Evolutionary conservation across 2,329 filamentous ascomycete species (phyloP).

Genomic region (Phyllosticta capitalensis): DNA sequence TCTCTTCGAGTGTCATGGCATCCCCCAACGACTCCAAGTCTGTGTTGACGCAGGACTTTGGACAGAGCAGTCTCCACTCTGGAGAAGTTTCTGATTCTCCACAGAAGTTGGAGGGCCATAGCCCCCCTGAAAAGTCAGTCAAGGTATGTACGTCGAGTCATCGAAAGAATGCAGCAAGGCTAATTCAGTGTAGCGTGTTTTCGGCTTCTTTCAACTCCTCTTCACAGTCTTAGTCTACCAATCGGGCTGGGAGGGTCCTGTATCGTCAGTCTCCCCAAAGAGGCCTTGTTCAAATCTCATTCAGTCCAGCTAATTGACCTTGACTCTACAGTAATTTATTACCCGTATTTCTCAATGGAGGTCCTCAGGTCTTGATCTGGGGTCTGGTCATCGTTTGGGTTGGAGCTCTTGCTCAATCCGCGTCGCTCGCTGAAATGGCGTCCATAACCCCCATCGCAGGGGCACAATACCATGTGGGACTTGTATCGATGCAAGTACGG

Average conservation of each 20-base stretch:
- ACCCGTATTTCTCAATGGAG: conserved; percentile 25
- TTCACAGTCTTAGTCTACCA: neutral
- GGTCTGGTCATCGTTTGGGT: conserved; percentile 22
- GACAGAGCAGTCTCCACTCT: neutral
- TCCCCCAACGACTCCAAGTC: neutral
- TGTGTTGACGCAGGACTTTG: neutral
- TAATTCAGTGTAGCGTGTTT: neutral
- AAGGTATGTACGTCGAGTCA: neutral
- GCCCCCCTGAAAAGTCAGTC: neutral
- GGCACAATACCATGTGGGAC: conserved; percentile 30
- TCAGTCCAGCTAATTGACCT: neutral
- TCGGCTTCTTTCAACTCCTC: conserved; percentile 1
- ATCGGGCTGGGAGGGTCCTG: neutral
- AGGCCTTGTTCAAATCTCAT: neutral
- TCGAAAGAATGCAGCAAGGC: neutral
- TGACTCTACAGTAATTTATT: neutral
- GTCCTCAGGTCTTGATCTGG: conserved; percentile 23
- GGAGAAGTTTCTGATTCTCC: neutral
- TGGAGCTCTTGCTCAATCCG: conserved; percentile 23
- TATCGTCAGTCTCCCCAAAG: neutral
- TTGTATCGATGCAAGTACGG: neutral
- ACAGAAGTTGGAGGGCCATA: neutral
- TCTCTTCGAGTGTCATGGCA: neutral
- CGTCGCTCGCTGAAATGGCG: conserved; percentile 32
- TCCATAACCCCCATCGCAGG: conserved; percentile 34